phyloP scores from a whole-genome alignment of 169 alveolate genomes.

The Eimeria praecox region DNA sequence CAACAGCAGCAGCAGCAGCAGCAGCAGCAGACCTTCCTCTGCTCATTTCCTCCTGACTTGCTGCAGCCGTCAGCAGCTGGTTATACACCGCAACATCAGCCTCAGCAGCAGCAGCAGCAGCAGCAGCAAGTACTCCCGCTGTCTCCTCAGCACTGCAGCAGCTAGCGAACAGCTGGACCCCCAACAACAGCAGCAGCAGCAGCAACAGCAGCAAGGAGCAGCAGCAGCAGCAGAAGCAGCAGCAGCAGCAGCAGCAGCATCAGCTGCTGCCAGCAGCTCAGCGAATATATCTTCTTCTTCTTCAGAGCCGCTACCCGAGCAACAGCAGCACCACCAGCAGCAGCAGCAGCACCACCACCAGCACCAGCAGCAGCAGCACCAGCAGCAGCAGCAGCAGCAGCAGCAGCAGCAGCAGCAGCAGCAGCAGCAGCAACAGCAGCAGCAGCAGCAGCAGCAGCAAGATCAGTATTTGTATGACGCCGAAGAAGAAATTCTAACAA shows the following conservation, averaged over 20 bases:
- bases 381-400: constrained; percentile 38
- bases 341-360: constrained; percentile 26
- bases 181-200: constrained; percentile 5
- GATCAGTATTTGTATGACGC: constrained; percentile 57
- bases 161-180: not conserved
- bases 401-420: constrained; percentile 14
- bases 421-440: constrained; percentile 28
- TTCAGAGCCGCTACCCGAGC: not conserved
- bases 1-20: constrained; percentile 14
- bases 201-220: not conserved
- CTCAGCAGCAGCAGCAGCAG: constrained; percentile 48
- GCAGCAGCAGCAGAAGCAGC: constrained; percentile 34
- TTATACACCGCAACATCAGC: not conserved
- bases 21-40: not conserved
- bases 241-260: constrained; percentile 41
- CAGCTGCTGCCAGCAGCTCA: constrained; percentile 25
- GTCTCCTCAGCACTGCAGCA: constrained; percentile 43
- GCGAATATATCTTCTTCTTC: not conserved
- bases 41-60: not conserved
- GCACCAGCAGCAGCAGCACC: constrained; percentile 26
- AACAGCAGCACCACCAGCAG: not conserved
- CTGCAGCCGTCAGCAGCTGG: not conserved
- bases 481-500: constrained; percentile 71
- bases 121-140: not conserved
- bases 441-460: constrained; percentile 43